Base-by-base conservation (phyloP, 257 asterid genomes). In the Rhazya stricta region DNA sequence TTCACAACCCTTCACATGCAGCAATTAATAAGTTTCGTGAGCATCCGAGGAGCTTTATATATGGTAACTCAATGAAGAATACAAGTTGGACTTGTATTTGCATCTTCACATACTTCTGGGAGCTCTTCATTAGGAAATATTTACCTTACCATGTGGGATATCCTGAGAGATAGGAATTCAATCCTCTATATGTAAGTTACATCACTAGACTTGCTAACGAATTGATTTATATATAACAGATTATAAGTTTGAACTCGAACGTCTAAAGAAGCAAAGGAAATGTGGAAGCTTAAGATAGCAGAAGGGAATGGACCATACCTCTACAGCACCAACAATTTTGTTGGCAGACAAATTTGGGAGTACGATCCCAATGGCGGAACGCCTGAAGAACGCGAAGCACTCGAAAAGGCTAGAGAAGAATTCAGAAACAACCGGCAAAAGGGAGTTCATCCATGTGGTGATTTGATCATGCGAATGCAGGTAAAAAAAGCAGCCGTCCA, bases 281-380 rank as follows among this genome's bases (percentile, higher is more conserved):
- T 81, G 85, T 78, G 85, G 85, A 81, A 78, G 85, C 82, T 81
- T 25, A 78, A 74, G 74, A 73, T 81, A 51, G 84, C 82, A 3
- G 79, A 74, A 81, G 84, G 84, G 2, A 34, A 74, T 12, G 84
- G 84, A 51, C 78, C 81, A 4, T 77, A 81, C 30, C 73, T 81
- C 16, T 77, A 81, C 75, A 81, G 84, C 68, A 81, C 84, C 8
- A 81, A 81, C 75, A 81, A 81, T 41, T 81, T 73, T 46, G 82
- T 65, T 9, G 84, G 82, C 1, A 81, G 84, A 57, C 84, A 77
- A 75, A 81, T 50, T 15, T 81, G 84, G 84, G 84, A 81, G 78
- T 81, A 70, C 27, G 85, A 81, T 73, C 80, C 82, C 12, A 19
- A 78, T 30, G 82, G 37, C 30, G 85, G 85, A 8, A 78, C 85